Evolutionary conservation across 192 early-diverging fungal genomes (phyloP).

Genomic region (Podila minutissima): DNA sequence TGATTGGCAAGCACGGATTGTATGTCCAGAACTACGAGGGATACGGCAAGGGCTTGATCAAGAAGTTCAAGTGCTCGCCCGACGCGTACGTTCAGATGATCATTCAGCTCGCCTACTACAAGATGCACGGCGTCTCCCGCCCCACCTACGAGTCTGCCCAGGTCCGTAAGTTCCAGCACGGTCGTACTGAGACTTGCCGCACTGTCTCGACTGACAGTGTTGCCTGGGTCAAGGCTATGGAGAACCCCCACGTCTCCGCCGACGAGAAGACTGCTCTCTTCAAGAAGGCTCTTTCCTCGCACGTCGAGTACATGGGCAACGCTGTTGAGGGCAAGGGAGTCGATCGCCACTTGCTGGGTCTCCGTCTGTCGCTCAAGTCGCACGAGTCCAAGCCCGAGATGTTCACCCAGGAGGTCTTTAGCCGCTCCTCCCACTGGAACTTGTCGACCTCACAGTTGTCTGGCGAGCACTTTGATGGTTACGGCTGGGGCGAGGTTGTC

Average conservation of each 20-base stretch:
- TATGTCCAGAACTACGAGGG: conserved; percentile 83
- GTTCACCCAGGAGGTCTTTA: conserved; percentile 88
- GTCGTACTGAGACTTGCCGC: conserved; percentile 95
- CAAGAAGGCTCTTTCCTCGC: conserved; percentile 79
- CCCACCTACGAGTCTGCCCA: conserved; percentile 96
- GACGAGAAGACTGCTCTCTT: conserved; percentile 75
- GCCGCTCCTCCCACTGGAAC: conserved; percentile 87
- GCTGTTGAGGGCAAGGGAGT: conserved; percentile 87
- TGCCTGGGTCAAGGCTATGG: conserved; percentile 90
- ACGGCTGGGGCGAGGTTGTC: conserved; percentile 90
- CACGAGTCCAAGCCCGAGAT: conserved; percentile 84
- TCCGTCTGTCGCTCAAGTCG: conserved; percentile 79
- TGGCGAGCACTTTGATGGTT: conserved; percentile 93
- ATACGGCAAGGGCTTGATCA: conserved; percentile 96
- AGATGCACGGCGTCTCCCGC: conserved; percentile 78
- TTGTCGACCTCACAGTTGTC: conserved; percentile 93
- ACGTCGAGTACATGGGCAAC: conserved; percentile 82
- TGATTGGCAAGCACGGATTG: conserved; percentile 85
- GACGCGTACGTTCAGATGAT: conserved; percentile 91
- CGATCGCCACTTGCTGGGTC: conserved; percentile 92
- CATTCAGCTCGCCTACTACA: conserved; percentile 96
- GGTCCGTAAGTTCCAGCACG: conserved; percentile 91
- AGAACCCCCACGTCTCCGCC: conserved; percentile 58
- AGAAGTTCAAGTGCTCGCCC: conserved; percentile 80
- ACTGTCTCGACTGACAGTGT: conserved; percentile 79